These are phyloP conservation scores for Cladophialophora yegresii DNA, from an alignment of 2,329 filamentous ascomycete genomes.

Conservation along the genomic window DNA sequence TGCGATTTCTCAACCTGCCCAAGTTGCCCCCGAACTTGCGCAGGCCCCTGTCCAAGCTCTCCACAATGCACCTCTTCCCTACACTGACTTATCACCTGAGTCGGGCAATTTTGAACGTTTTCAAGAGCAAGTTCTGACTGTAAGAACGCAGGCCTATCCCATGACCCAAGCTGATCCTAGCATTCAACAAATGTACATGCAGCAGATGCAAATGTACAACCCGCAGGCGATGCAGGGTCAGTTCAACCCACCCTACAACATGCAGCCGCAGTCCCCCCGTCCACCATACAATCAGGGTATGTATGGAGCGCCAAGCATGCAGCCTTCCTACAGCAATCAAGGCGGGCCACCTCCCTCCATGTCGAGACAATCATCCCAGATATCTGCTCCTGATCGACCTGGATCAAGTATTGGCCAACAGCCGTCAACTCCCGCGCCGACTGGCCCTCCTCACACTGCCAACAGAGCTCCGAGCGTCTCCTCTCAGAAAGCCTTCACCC, in stretches of 20 bases:
- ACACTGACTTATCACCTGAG: conserved; percentile 66
- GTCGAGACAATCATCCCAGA: conserved; percentile 81
- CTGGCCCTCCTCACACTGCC: conserved; percentile 52
- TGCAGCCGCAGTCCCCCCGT: conserved; percentile 51
- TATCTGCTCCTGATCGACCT: conserved; percentile 68
- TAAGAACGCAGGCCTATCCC: conserved; percentile 53
- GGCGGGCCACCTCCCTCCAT: conserved; percentile 60
- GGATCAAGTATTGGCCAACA: conserved; percentile 61
- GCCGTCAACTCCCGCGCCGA: conserved; percentile 52
- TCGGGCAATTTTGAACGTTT: conserved; percentile 70
- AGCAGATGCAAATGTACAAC: conserved; percentile 27
- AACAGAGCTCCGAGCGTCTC: conserved; percentile 61
- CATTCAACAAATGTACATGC: conserved; percentile 35
- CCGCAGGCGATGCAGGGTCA: conserved; percentile 34
- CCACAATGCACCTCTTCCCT: conserved; percentile 40
- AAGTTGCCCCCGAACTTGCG: conserved; percentile 20
- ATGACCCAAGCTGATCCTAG: conserved; percentile 37
- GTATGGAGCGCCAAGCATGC: conserved; percentile 51
- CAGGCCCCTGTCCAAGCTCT: conserved; percentile 22
- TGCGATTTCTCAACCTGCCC: conserved; percentile 29
- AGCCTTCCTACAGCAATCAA: conserved; percentile 53
- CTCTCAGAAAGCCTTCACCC: conserved; percentile 63
- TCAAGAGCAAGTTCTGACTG: conserved; percentile 74
- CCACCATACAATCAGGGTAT: conserved; percentile 53
- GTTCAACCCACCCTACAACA: conserved; percentile 41